Evolutionary conservation across 2,329 filamentous ascomycete genomes (phyloP), one percentile per base, ranked within the genome.

Genomic region (Ilyonectria destructans): DNA sequence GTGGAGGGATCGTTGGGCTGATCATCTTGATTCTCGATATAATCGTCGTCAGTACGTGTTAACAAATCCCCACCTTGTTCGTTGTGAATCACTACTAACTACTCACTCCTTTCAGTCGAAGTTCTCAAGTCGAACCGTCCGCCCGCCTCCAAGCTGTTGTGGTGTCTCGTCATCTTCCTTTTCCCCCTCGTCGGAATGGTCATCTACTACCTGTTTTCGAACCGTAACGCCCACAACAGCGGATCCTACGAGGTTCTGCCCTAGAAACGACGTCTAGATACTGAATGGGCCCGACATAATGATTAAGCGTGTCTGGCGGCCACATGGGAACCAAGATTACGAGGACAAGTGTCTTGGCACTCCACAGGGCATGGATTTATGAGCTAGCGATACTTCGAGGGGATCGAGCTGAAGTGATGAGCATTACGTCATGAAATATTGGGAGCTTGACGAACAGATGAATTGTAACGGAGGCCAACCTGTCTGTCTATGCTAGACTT

Each of bases 121-220:
- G 86, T 91, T 71, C 81, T 91, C 65, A 88, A 91, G 79, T 91
- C 89, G 46, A 90, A 87, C 79, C 89, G 89, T 67, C 85, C 89
- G 5, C 80, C 85, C 21, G 77, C 81, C 21, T 82, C 86, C 79
- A 92, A 92, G 82, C 77, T 91, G 3, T 80, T 91, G 33, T 92
- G 90, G 90, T 87, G 84, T 56, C 81, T 91, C 1, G 81, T 90
- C 49, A 88, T 91, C 74, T 91, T 91, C 82, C 79, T 91, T 69
- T 91, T 91, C 82, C 90, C 90, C 4, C 82, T 92, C 56, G 77
- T 88, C 71, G 90, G 90, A 67, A 83, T 90, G 78, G 79, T 90
- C 74, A 80, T 91, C 79, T 92, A 91, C 81, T 91, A 84, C 77
- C 80, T 92, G 59, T 91, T 91, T 81, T 90, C 89, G 54, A 88